These are phyloP conservation scores for Fomitopsis pinicola DNA, from an alignment of 1,284 basidiomycete species.

Conservation along the genomic window DNA sequence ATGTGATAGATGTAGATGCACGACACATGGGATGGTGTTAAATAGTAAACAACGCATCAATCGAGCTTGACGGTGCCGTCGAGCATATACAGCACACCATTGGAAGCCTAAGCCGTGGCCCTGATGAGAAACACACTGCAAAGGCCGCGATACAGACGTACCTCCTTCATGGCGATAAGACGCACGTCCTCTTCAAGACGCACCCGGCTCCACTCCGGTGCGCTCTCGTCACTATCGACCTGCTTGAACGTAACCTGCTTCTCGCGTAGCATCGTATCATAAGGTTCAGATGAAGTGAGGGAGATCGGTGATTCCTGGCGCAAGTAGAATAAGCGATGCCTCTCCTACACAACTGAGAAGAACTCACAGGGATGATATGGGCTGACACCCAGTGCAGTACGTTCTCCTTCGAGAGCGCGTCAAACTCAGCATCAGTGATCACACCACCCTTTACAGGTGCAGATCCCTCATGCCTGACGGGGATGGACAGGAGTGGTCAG, in stretches of 20 bases:
- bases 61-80: conserved; percentile 53
- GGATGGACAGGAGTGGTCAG: conserved; percentile 3
- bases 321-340: conserved; percentile 1
- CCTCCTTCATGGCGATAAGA: conserved; percentile 56
- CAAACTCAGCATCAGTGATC: conserved; percentile 58
- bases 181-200: conserved; percentile 48
- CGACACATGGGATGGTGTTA: not conserved
- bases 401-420: conserved; percentile 52
- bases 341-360: not conserved
- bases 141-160: conserved; percentile 24
- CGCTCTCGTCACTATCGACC: conserved; percentile 29
- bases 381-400: conserved; percentile 69
- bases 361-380: conserved; percentile 67
- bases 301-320: conserved; percentile 21
- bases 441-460: conserved; percentile 36
- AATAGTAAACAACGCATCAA: conserved; percentile 15
- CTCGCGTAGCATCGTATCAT: conserved; percentile 49
- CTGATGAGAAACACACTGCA: conserved; percentile 5
- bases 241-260: conserved; percentile 50
- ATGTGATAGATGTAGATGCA: not conserved
- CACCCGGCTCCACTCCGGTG: conserved; percentile 54
- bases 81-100: conserved; percentile 68
- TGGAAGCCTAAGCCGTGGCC: conserved; percentile 44
- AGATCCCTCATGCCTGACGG: conserved; percentile 53
- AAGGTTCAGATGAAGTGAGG: conserved; percentile 32